Evolutionary conservation across 2,329 filamentous ascomycete species (phyloP), one percentile per base, ranked within the genome.

Genomic region (Cercospora sesami): DNA sequence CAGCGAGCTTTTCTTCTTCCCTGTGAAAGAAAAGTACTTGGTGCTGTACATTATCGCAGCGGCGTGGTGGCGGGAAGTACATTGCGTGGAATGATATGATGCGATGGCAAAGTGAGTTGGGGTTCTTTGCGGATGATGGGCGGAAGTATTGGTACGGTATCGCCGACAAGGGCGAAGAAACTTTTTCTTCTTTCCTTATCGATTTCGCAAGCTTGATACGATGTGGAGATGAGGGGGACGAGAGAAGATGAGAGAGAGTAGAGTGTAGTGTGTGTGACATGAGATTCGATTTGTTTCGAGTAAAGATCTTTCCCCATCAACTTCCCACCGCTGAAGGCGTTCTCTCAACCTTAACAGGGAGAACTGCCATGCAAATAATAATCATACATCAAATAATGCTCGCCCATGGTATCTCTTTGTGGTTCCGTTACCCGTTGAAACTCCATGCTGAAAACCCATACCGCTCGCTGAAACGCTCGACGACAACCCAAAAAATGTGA

Each of bases 381-480:
- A 64, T 48, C 51, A 18, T 60, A 61, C 55, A 39, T 74, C 69
- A 72, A 72, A 73, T 73, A 72, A 72, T 69, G 71, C 63, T 36
- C 65, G 39, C 64, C 63, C 66, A 63, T 68, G 63, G 51, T 58
- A 45, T 64, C 31, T 59, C 30, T 21, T 33, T 53, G 9, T 48
- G 67, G 63, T 67, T 59, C 67, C 67, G 26, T 68, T 33, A 45
- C 31, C 60, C 33, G n/a, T 66, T 57, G 60, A 72, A 73, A 72
- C 73, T 61, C 69, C 71, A 66, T 61, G 69, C 71, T 53, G 36
- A 63, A 64, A 60, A 58, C 10, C 14, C 60, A 65, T 61, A 31
- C n/a, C 68, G 70, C 72, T 74, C 71, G 71, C 72, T 71, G 59
- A 65, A 73, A 76, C 71, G 73, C 73, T 73, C 67, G 68, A 74